phyloP scores from a whole-genome alignment of 169 alveolate species.

The Blepharisma undulans region DNA sequence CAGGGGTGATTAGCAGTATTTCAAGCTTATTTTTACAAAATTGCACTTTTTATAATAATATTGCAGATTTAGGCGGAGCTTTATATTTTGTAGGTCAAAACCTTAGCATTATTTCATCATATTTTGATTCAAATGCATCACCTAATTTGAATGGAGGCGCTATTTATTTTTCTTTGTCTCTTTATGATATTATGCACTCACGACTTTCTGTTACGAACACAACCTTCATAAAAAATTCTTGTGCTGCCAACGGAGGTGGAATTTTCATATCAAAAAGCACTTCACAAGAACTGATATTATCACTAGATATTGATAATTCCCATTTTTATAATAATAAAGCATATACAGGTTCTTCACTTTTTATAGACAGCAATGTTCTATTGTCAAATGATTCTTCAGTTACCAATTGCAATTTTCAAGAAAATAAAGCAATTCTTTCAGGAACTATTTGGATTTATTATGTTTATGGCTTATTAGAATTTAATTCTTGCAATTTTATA shows the following conservation, averaged over 20 bases:
- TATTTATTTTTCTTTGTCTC: too few species aligned
- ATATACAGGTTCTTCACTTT: not conserved
- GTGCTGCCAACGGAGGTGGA: not conserved
- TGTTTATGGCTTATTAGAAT: not conserved
- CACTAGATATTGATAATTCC: not conserved
- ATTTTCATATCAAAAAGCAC: not conserved
- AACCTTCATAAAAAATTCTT: too few species aligned
- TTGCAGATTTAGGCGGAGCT: not conserved
- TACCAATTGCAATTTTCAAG: not conserved
- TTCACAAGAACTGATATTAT: too few species aligned
- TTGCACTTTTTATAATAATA: not conserved
- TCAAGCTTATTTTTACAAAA: not conserved
- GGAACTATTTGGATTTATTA: not conserved
- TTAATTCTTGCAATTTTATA: too few species aligned
- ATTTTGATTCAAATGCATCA: not conserved
- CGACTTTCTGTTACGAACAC: too few species aligned
- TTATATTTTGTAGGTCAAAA: not conserved
- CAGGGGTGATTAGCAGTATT: not conserved
- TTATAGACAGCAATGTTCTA: not conserved
- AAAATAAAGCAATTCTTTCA: not conserved
- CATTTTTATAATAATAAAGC: not conserved
- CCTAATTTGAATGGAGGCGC: not conserved
- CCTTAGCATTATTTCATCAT: not conserved
- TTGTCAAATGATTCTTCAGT: not conserved
- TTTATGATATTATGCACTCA: too few species aligned